Evolutionary conservation across 139 green algal genomes (phyloP).

Genomic region (Gonium pectorale): DNA sequence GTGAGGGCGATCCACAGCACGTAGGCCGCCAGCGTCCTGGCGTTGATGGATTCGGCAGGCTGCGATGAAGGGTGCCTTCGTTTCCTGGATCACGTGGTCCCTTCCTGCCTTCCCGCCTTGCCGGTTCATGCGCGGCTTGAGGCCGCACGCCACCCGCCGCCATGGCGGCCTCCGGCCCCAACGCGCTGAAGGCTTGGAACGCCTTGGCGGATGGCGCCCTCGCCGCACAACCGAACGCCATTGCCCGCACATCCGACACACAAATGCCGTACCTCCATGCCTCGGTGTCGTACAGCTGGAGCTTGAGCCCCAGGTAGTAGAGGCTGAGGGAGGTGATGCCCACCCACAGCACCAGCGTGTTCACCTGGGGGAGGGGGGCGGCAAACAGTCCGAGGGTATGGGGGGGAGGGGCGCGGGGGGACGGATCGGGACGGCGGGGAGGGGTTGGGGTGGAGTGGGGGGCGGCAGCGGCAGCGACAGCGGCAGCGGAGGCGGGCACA

Average conservation of each 20-base stretch:
- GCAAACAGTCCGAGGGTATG: not conserved
- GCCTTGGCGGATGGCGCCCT: too few species aligned
- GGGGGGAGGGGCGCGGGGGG: not conserved
- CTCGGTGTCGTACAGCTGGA: slow-evolving; percentile 30
- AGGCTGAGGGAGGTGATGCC: slow-evolving; percentile 34
- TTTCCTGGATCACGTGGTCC: too few species aligned
- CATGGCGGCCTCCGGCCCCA: too few species aligned
- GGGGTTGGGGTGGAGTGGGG: not conserved
- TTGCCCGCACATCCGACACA: not conserved
- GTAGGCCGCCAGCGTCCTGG: slow-evolving; percentile 37
- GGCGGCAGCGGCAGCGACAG: too few species aligned
- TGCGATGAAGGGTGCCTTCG: too few species aligned
- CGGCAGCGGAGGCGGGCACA: too few species aligned
- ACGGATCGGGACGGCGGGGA: not conserved
- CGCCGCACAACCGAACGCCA: not conserved
- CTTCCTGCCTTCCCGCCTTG: too few species aligned
- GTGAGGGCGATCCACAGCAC: slow-evolving; percentile 44
- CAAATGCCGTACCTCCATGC: slow-evolving; percentile 27
- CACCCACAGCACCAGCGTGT: slow-evolving; percentile 44
- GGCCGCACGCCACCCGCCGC: too few species aligned
- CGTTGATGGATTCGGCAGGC: too few species aligned
- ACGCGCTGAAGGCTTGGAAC: too few species aligned
- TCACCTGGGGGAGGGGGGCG: not conserved
- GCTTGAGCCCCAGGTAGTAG: slow-evolving; percentile 43
- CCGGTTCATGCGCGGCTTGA: too few species aligned